phyloP scores from a whole-genome alignment of 192 early-diverging fungal genomes.

The Rhizophagus clarus region DNA sequence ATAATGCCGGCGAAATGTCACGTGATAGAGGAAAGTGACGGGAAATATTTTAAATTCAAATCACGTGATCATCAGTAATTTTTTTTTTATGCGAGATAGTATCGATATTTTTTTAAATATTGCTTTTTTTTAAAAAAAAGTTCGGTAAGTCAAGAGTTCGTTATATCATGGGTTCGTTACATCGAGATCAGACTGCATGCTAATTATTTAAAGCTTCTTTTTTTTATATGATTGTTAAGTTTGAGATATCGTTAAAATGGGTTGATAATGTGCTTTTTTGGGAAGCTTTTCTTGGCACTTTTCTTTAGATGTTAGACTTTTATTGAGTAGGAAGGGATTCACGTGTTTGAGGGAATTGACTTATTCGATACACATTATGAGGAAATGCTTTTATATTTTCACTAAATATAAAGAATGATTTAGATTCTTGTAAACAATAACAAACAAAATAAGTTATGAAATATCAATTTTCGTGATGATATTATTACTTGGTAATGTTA shows the following conservation, averaged over 20 bases:
- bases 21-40: no score
- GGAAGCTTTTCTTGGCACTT: not conserved
- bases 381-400: conserved; percentile 66
- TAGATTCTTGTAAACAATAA: not conserved
- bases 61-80: no score
- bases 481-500: conserved; percentile 63
- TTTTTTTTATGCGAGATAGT: no score
- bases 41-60: no score
- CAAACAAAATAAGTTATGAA: conserved; percentile 56
- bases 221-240: no score
- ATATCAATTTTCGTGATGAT: conserved; percentile 54
- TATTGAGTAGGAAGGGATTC: conserved; percentile 32
- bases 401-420: conserved; percentile 35
- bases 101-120: no score
- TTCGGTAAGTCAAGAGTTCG: no score
- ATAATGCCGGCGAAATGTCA: no score
- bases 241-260: conserved; percentile 53
- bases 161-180: no score
- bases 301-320: not conserved
- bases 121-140: no score
- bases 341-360: conserved; percentile 64
- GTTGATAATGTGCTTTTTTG: conserved; percentile 45
- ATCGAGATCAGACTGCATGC: no score
- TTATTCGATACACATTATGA: conserved; percentile 72
- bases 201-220: no score